Conservation (phyloP, 2,329 filamentous ascomycete species). For the Neofusicoccum sp. region DNA sequence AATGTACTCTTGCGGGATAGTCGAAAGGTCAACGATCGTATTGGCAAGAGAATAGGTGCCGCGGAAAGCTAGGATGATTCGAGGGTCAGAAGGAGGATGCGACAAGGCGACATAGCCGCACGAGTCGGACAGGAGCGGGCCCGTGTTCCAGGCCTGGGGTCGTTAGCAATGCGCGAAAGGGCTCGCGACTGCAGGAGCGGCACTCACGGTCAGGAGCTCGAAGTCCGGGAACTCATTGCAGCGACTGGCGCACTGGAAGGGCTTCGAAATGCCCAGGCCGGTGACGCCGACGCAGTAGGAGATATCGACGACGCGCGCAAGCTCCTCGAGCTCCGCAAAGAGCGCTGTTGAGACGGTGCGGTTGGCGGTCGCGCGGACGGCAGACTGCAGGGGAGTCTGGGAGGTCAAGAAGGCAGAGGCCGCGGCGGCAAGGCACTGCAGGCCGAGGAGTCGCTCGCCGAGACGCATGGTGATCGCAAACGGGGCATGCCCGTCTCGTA, state of each 20-base stretch:
- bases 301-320: conserved; percentile 91
- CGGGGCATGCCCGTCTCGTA: conserved; percentile 16
- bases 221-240: conserved; percentile 83
- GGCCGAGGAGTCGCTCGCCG: conserved; percentile 1
- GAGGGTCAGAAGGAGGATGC: conserved; percentile 60
- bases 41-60: conserved; percentile 95
- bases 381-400: conserved; percentile 26
- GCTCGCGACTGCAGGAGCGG: conserved; percentile 4
- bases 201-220: conserved; percentile 66
- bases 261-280: conserved; percentile 78
- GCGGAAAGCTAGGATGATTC: conserved; percentile 85
- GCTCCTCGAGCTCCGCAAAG: conserved; percentile 81
- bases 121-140: conserved; percentile 81
- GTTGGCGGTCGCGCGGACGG: conserved; percentile 28
- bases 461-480: conserved; percentile 18
- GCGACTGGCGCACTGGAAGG: conserved; percentile 82
- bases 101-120: conserved; percentile 95
- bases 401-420: conserved; percentile 21
- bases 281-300: conserved; percentile 88
- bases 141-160: conserved; percentile 80
- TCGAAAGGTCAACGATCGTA: conserved; percentile 86
- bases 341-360: conserved; percentile 61
- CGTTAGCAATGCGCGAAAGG: conserved; percentile 18
- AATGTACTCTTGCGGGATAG: conserved; percentile 84
- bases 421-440: conserved; percentile 11